A percentile compares a stretch with the other conserved stretches of the same genome.
Conservation (phyloP, 2,329 filamentous ascomycete genomes). For the Hypoxylon sp. region DNA sequence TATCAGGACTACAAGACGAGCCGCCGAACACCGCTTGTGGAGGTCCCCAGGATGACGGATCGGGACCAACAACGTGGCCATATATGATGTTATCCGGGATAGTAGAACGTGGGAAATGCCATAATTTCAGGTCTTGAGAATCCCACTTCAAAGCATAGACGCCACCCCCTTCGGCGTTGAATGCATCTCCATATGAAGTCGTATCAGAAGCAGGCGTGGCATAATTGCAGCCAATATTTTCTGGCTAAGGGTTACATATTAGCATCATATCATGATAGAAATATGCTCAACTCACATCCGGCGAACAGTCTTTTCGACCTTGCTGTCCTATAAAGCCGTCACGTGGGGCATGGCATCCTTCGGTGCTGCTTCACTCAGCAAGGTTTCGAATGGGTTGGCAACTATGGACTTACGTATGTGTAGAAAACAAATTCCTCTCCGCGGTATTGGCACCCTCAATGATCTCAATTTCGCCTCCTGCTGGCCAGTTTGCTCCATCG, state of each 20-base stretch:
- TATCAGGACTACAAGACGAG: constrained; percentile 73
- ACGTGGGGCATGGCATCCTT: constrained; percentile 47
- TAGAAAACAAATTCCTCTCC: constrained; percentile 72
- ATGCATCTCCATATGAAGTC: constrained; percentile 71
- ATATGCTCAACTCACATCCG: constrained; percentile 40
- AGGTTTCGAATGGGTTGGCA: not conserved
- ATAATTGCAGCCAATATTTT: constrained; percentile 65
- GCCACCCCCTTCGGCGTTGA: constrained; percentile 77
- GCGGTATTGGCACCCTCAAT: constrained; percentile 78
- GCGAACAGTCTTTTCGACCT: constrained; percentile 49
- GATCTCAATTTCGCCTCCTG: constrained; percentile 76
- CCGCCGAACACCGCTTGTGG: constrained; percentile 80
- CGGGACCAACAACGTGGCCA: constrained; percentile 65
- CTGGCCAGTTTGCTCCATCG: constrained; percentile 70
- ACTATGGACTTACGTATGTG: constrained; percentile 67
- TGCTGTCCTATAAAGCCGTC: constrained; percentile 49
- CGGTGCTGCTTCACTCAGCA: constrained; percentile 39
- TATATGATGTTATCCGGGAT: constrained; percentile 76
- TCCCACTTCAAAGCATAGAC: constrained; percentile 82
- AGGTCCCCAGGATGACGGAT: constrained; percentile 76
- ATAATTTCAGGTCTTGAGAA: constrained; percentile 76
- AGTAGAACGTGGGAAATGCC: constrained; percentile 78
- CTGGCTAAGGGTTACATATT: constrained; percentile 55
- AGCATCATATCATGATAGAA: not conserved
- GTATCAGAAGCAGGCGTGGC: constrained; percentile 59